Evolutionary conservation across 495 filamentous ascomycete species (phyloP).

Genomic region (Elaphomyces granulatus): DNA sequence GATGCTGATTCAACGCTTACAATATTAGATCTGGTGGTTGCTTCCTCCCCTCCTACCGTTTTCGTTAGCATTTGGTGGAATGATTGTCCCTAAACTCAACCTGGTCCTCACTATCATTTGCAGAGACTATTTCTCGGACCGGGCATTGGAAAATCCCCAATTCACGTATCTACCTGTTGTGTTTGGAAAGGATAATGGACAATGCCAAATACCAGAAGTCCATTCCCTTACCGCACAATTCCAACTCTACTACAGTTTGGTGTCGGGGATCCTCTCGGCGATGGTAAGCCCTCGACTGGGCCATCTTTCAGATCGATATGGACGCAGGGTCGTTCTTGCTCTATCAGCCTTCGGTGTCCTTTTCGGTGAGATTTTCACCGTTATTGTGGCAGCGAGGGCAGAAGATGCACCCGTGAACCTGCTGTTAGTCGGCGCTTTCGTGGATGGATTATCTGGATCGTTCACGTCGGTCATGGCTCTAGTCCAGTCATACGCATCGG

Average conservation of each 20-base stretch:
- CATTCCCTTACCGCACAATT: slow-evolving; percentile 65
- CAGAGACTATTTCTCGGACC: slow-evolving; percentile 57
- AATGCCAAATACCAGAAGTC: slow-evolving; percentile 60
- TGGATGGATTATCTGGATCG: slow-evolving; percentile 75
- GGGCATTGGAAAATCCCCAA: slow-evolving; percentile 35
- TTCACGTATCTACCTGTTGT: slow-evolving; percentile 50
- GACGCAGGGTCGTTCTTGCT: slow-evolving; percentile 56
- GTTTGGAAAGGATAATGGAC: slow-evolving; percentile 49
- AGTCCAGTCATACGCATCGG: slow-evolving; percentile 69
- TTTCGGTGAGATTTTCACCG: slow-evolving; percentile 54
- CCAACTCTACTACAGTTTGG: slow-evolving; percentile 54
- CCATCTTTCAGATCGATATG: slow-evolving; percentile 75
- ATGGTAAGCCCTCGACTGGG: slow-evolving; percentile 72
- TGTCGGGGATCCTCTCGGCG: slow-evolving; percentile 56
- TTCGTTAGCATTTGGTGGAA: slow-evolving; percentile 71
- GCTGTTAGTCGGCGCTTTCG: slow-evolving; percentile 55
- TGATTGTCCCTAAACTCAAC: slow-evolving; percentile 65
- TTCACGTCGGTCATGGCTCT: slow-evolving; percentile 73
- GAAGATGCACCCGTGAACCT: slow-evolving; percentile 55
- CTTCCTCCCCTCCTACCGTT: slow-evolving; percentile 61
- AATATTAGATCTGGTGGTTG: slow-evolving; percentile 67
- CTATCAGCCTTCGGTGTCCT: slow-evolving; percentile 53
- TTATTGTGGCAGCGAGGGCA: slow-evolving; percentile 58
- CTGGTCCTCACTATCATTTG: slow-evolving; percentile 72
- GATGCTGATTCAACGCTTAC: slow-evolving; percentile 2